Percentiles rank a stretch among this genome's conserved stretches.
These are phyloP conservation scores for Bolboschoenoplectus hybrid DNA, from an alignment of 202 grass and related monocot genomes.

Conservation along the genomic window DNA sequence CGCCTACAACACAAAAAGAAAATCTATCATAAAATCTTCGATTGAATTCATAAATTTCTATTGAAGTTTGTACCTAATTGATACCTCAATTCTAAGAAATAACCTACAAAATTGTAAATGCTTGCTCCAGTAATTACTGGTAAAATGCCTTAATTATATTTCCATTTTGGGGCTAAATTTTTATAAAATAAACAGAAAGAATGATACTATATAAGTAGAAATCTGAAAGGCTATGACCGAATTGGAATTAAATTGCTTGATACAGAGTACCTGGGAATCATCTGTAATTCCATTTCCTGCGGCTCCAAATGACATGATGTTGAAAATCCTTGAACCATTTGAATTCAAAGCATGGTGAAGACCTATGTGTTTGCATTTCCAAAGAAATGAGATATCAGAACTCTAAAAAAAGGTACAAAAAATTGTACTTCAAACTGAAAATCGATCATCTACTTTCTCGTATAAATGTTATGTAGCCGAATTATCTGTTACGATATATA, in stretches of 20 bases:
- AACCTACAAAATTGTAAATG: background rate
- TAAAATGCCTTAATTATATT: background rate
- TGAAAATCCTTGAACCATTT: slow-evolving; percentile 41
- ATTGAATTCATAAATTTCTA: background rate
- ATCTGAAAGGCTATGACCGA: background rate
- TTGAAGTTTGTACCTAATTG: slow-evolving; percentile 14
- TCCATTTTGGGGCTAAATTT: background rate
- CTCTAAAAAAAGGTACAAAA: background rate
- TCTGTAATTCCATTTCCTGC: slow-evolving; percentile 50
- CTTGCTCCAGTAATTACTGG: background rate
- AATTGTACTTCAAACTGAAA: background rate
- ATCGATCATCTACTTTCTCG: background rate
- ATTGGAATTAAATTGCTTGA: slow-evolving; percentile 17
- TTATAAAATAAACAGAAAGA: background rate
- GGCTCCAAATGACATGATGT: slow-evolving; percentile 58
- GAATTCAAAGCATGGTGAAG: slow-evolving; percentile 30
- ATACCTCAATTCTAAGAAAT: background rate
- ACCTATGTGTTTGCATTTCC: slow-evolving; percentile 6
- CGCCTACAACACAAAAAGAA: slow-evolving; percentile 45
- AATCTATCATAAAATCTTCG: background rate
- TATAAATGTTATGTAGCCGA: background rate
- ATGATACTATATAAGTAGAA: background rate
- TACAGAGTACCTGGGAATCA: slow-evolving; percentile 51
- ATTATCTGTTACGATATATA: slow-evolving; percentile 1
- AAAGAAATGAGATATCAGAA: slow-evolving; percentile 3